These are phyloP conservation scores for Cryptosporidium andersoni DNA, from an alignment of 169 alveolate genomes.

Conservation along the genomic window DNA sequence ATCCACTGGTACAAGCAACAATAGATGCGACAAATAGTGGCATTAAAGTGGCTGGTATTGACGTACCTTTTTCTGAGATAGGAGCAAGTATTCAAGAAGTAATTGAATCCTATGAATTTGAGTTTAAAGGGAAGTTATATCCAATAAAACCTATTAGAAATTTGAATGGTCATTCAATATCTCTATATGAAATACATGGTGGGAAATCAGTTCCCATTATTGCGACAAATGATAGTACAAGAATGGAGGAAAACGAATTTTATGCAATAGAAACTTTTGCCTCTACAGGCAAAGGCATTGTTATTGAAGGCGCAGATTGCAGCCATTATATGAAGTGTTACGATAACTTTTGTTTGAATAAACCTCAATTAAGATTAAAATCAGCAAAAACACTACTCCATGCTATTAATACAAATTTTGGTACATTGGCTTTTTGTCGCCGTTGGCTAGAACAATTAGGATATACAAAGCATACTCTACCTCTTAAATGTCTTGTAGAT, in stretches of 20 bases:
- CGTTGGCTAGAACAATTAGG: conserved; percentile 98
- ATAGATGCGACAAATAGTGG: conserved; percentile 99
- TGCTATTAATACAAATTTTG: conserved; percentile 93
- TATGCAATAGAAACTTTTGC: conserved; percentile 99
- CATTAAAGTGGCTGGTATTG: conserved; percentile 97
- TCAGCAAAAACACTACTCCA: conserved; percentile 91
- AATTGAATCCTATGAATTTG: conserved; percentile 96
- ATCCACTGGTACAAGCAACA: conserved; percentile 90
- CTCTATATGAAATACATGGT: conserved; percentile 96
- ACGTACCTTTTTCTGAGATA: conserved; percentile 96
- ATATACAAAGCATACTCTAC: conserved; percentile 90
- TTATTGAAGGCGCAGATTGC: conserved; percentile 88
- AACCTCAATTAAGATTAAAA: conserved; percentile 83
- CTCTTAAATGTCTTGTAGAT: conserved; percentile 93
- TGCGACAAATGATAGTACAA: conserved; percentile 87
- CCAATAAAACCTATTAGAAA: conserved; percentile 95
- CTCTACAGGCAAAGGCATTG: conserved; percentile 96
- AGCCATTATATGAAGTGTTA: conserved; percentile 97
- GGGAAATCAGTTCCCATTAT: conserved; percentile 99
- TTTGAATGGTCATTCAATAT: conserved; percentile 98
- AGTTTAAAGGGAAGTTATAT: conserved; percentile 89
- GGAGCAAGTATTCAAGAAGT: conserved; percentile 98
- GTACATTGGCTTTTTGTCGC: conserved; percentile 98
- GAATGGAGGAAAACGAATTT: conserved; percentile 99
- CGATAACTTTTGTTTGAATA: conserved; percentile 86